These are phyloP conservation scores for Diutina rugosa DNA, from an alignment of 1,139 yeast genomes.

Conservation along the genomic window DNA sequence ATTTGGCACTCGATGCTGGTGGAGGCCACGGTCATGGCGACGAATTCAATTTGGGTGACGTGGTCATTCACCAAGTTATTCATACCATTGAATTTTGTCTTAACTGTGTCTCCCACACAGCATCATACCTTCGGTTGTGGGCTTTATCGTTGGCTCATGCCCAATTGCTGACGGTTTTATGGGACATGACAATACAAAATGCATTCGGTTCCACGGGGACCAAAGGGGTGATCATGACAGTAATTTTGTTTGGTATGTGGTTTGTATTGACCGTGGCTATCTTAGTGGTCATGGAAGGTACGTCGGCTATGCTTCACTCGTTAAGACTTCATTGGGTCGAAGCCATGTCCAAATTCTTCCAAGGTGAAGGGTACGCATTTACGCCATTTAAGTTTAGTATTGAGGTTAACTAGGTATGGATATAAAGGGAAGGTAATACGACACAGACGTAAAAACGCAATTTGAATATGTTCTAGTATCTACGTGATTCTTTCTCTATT, in stretches of 20 bases:
- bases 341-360: constrained; percentile 95
- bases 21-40: constrained; percentile 17
- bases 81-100: constrained; percentile 2
- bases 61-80: constrained; percentile 2
- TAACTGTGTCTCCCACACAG: constrained; percentile 2
- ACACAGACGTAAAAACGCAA: not conserved
- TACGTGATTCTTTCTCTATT: too few species aligned
- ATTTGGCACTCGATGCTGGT: constrained; percentile 22
- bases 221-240: constrained; percentile 59
- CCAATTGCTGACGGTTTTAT: constrained; percentile 83
- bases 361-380: constrained; percentile 87
- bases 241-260: constrained; percentile 86
- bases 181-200: constrained; percentile 89
- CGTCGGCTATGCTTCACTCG: constrained; percentile 96
- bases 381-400: constrained; percentile 58
- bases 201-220: constrained; percentile 67
- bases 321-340: constrained; percentile 98
- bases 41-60: constrained; percentile 14
- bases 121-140: constrained; percentile 31
- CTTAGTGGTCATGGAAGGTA: constrained; percentile 95
- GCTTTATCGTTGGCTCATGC: constrained; percentile 96
- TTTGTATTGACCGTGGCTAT: constrained; percentile 81
- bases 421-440: not conserved
- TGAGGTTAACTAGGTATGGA: not conserved
- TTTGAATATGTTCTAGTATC: too few species aligned